phyloP scores from a whole-genome alignment of 352 stramenopile species.

The Pythium sukuiense region DNA sequence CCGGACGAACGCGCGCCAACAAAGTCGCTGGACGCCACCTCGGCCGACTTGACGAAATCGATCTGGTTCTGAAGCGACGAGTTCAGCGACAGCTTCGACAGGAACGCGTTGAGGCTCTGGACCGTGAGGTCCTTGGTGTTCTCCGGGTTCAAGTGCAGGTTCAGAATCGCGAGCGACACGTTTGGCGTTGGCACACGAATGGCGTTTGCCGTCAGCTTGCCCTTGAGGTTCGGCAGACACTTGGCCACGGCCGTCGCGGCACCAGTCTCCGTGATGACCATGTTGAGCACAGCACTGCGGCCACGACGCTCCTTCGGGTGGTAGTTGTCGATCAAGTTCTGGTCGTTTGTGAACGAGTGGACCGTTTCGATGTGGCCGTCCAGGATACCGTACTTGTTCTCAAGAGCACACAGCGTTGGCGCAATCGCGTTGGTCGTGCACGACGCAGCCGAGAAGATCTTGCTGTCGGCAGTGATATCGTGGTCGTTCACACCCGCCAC shows the following conservation, averaged over 20 bases:
- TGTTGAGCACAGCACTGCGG: slow-evolving; percentile 86
- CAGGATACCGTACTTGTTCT: slow-evolving; percentile 83
- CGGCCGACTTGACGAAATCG: slow-evolving; percentile 83
- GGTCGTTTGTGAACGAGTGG: slow-evolving; percentile 90
- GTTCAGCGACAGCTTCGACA: slow-evolving; percentile 80
- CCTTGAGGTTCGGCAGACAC: slow-evolving; percentile 92
- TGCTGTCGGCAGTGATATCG: slow-evolving; percentile 47
- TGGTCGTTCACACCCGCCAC: slow-evolving; percentile 83
- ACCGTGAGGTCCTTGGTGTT: slow-evolving; percentile 60
- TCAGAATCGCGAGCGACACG: slow-evolving; percentile 98
- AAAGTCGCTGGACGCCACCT: slow-evolving; percentile 85
- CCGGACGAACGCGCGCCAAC: slow-evolving; percentile 71
- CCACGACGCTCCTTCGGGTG: slow-evolving; percentile 87
- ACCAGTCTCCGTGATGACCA: slow-evolving; percentile 89
- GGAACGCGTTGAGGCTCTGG: slow-evolving; percentile 74
- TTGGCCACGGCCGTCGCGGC: slow-evolving; percentile 81
- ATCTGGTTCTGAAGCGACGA: slow-evolving; percentile 88
- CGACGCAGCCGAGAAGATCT: slow-evolving; percentile 79
- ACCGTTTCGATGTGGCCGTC: slow-evolving; percentile 87
- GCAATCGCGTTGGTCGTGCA: slow-evolving; percentile 89
- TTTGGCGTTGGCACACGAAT: slow-evolving; percentile 98
- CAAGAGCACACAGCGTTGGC: slow-evolving; percentile 66
- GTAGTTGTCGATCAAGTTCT: slow-evolving; percentile 90
- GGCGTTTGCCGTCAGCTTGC: slow-evolving; percentile 98
- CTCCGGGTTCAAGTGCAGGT: slow-evolving; percentile 88